Evolutionary conservation across 75 land plant species (phyloP).

Genomic region (Selaginella moellendorffii): DNA sequence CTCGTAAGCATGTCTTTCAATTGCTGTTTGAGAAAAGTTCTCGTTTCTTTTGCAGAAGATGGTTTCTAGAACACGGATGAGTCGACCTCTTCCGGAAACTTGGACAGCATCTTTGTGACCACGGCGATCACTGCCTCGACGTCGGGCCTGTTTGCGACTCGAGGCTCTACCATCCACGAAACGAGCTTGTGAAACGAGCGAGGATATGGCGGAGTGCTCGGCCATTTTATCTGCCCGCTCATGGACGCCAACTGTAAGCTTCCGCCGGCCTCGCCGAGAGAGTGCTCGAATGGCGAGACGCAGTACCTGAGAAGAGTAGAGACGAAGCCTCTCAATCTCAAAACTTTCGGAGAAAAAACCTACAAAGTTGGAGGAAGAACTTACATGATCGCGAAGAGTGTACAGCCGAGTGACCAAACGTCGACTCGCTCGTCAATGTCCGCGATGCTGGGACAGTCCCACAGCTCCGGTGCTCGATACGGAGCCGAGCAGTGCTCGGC

Average conservation of each 20-base stretch:
- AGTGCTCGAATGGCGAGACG: slow-evolving; percentile 84
- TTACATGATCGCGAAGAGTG: slow-evolving; percentile 89
- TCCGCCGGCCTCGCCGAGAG: slow-evolving; percentile 84
- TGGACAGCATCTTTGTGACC: slow-evolving; percentile 67
- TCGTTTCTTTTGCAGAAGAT: too few relatives aligned
- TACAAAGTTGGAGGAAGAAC: too few relatives aligned
- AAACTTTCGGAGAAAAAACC: neutral
- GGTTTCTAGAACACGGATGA: too few relatives aligned
- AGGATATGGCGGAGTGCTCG: slow-evolving; percentile 68
- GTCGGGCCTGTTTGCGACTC: slow-evolving; percentile 53
- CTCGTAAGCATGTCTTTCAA: too few relatives aligned
- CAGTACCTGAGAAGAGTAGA: slow-evolving; percentile 52
- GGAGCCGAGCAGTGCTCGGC: slow-evolving; percentile 97
- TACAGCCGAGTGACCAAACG: slow-evolving; percentile 97
- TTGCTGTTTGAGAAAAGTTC: too few relatives aligned
- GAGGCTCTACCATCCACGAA: slow-evolving; percentile 89
- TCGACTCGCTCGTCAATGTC: slow-evolving; percentile 89
- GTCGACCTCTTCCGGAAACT: slow-evolving; percentile 35
- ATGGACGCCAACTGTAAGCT: slow-evolving; percentile 82
- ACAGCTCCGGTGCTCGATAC: slow-evolving; percentile 89
- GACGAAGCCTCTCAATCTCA: neutral
- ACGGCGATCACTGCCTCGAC: slow-evolving; percentile 76
- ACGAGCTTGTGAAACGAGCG: slow-evolving; percentile 74
- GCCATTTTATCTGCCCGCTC: slow-evolving; percentile 88
- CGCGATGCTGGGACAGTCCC: slow-evolving; percentile 90